Base-by-base conservation (phyloP, 2,329 filamentous ascomycete genomes). In the Rugonectria rugulosa region DNA sequence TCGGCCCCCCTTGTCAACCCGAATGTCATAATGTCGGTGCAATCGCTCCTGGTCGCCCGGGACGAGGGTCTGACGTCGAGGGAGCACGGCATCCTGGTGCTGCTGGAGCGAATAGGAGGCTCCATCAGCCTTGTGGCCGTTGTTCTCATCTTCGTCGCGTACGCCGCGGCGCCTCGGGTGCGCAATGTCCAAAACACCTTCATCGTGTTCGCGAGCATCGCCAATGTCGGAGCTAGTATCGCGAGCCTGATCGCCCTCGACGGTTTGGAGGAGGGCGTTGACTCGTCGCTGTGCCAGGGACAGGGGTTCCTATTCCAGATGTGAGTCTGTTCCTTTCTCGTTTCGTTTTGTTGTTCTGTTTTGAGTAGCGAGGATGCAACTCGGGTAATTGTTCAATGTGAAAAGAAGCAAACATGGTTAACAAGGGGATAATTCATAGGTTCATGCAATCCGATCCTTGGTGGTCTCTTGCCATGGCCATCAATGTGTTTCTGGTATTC, bases 391-490 rank as follows among this genome's bases (percentile, higher is more conserved):
- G 27, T 34, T 15, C 8, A 5, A 15, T 29, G 19, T 10, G 9
- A 17, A 34, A 19, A n/a, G 29, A 34, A 11, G 24, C 17, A 40
- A 23, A 24, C n/a, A 8, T 26, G 23, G 6, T 19, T 55, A 17
- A 58, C 17, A 9, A 15, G 20, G 27, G 12, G 19, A 21, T 6
- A 4, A n/a, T n/a, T 5, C 6, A 9, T 59, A 91, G 87, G 85
- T 92, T 91, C 71, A 89, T 90, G 84, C 87, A 89, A 62, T 88
- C 88, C 5, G 88, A 91, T 72, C 86, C 88, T 0, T 82, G 89
- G 75, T 92, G 88, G 89, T 90, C 89, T 0, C 83, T 92, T 49
- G 88, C 88, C 60, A 94, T 95, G 90, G 89, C 90, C 3, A 79
- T 88, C 68, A 95, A 94, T 67, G 90, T 94, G 59, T 90, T 89